Evolutionary conservation across 768 basidiomycete species (phyloP).

Genomic region (Podaxis sp.): DNA sequence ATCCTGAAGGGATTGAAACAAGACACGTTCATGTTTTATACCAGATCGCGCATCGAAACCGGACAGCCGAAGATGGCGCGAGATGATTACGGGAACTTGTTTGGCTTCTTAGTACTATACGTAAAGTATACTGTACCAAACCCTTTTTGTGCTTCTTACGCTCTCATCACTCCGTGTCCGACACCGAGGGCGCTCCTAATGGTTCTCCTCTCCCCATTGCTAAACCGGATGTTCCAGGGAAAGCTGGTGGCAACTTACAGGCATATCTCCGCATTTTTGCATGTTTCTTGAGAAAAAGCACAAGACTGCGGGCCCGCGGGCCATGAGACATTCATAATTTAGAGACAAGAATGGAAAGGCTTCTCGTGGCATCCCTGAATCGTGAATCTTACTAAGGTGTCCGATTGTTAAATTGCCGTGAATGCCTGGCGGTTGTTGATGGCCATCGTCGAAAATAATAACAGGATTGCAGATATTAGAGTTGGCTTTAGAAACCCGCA

Average conservation of each 20-base stretch:
- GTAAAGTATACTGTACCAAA: background rate
- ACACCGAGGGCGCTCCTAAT: background rate
- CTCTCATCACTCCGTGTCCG: background rate
- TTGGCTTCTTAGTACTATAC: background rate
- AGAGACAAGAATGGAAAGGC: background rate
- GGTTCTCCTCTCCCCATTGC: background rate
- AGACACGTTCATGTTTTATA: constrained; percentile 9
- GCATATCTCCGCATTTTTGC: no score
- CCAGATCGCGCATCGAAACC: background rate
- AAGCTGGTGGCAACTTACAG: no score
- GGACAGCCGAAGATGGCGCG: background rate
- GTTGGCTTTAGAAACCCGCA: background rate
- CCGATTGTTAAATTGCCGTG: background rate
- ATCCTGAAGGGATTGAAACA: constrained; percentile 9
- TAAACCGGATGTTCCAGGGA: no score
- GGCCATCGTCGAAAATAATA: background rate
- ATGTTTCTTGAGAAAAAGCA: no score
- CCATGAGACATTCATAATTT: background rate
- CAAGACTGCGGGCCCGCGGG: no score
- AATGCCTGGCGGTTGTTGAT: background rate
- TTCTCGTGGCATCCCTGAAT: background rate
- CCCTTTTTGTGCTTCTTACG: background rate
- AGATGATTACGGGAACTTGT: background rate
- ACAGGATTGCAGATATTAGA: background rate
- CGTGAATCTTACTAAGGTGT: background rate